Base-by-base conservation (phyloP, 306 rosid species). In the Vicia faba region DNA sequence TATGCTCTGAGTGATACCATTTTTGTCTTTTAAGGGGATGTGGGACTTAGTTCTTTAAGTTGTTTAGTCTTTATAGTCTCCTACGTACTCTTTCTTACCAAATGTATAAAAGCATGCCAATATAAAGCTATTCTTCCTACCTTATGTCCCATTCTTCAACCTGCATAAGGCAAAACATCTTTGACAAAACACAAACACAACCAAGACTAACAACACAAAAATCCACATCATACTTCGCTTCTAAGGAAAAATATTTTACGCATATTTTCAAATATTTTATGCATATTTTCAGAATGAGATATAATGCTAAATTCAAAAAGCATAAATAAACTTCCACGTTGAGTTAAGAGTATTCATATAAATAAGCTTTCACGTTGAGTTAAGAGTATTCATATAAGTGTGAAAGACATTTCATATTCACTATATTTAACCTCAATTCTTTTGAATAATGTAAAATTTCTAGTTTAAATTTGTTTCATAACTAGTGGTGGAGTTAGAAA, bases 61-160 rank as follows among this genome's bases (percentile, higher is more conserved):
- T 74, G 80, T 74, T 64, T 61, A 71, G 57, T 81, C 80, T 75
- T 81, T 81, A 46, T 66, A 51, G 68, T 58, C 45, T 70, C 74
- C 9, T 69, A 61, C 39, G 18, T 60, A 59, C 72, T 74, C 74
- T 77, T 73, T 77, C 39, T 73, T 79, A 16, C 79, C 79, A 68
- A 53, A 50, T 70, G 28, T 46, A 46, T 65, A 73, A 79, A 56
- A 81, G 66, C 70, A 79, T 11, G 61, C 70, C 83, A 68, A 63
- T 28, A 58, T 69, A 78, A 82, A 73, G 78, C 75, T 43, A 76
- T 50, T 33, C 50, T 33, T 50, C 38, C 73, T 13, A 39, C 68
- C 79, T 53, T 40, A 69, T 64, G 84, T 83, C 79, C 66, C 68
- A 75, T 61, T 76, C 82, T 29, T 66, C 6, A 67, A 55, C 70